These are phyloP conservation scores for Trypethelium eluteriae DNA, from an alignment of 495 filamentous ascomycete species.

Conservation along the genomic window DNA sequence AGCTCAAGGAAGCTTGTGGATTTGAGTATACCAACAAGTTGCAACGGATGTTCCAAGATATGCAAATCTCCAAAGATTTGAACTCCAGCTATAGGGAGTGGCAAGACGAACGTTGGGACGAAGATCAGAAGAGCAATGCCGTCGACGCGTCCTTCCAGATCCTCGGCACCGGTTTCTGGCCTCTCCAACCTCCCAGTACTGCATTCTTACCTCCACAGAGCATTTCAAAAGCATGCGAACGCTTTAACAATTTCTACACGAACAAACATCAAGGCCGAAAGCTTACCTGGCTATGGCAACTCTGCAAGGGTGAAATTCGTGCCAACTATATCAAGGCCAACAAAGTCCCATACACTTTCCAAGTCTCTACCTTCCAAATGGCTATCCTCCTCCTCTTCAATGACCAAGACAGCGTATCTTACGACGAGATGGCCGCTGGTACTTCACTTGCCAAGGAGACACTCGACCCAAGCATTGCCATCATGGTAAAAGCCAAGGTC, in stretches of 20 bases:
- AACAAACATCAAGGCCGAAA: constrained; percentile 95
- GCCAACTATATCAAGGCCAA: constrained; percentile 81
- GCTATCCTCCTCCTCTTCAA: constrained; percentile 95
- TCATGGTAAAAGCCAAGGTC: constrained; percentile 87
- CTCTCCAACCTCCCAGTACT: constrained; percentile 73
- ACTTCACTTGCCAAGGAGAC: constrained; percentile 72
- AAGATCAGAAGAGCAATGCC: constrained; percentile 50
- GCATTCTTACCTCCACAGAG: constrained; percentile 77
- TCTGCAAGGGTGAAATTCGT: constrained; percentile 95
- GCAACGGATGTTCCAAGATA: constrained; percentile 99
- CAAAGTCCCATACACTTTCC: constrained; percentile 93
- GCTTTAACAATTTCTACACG: constrained; percentile 85
- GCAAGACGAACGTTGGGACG: constrained; percentile 53
- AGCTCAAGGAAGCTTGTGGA: constrained; percentile 96
- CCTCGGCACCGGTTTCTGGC: constrained; percentile 96
- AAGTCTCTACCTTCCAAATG: constrained; percentile 96
- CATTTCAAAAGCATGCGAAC: constrained; percentile 77
- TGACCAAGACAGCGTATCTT: constrained; percentile 72
- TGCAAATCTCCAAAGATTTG: constrained; percentile 96
- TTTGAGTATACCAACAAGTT: constrained; percentile 99
- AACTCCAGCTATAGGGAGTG: constrained; percentile 76
- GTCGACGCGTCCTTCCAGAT: constrained; percentile 79
- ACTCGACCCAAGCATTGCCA: constrained; percentile 73
- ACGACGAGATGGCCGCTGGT: constrained; percentile 74
- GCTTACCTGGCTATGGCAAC: constrained; percentile 94